Conservation (phyloP, 345 rosid species). For the Salix udensis region DNA sequence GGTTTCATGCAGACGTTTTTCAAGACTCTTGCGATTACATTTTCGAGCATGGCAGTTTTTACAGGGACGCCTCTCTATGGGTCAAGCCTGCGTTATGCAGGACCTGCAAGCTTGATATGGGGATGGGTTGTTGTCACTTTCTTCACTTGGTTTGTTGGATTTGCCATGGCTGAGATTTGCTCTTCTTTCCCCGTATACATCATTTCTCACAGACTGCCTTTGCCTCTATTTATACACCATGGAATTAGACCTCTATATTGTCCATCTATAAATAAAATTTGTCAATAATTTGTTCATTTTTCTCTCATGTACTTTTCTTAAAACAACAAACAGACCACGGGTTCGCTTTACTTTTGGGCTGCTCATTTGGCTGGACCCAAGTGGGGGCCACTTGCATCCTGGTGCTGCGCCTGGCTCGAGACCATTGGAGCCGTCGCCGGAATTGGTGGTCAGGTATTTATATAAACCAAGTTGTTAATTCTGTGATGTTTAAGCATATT, state of each 20-base stretch:
- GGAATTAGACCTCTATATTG: too few species aligned
- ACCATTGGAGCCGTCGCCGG: constrained; percentile 58
- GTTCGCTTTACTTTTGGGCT: constrained; percentile 74
- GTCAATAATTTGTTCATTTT: too few species aligned
- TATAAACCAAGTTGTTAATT: too few species aligned
- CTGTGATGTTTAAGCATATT: too few species aligned
- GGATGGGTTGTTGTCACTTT: constrained; percentile 63
- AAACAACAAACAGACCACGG: constrained; percentile 45
- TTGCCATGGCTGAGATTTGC: constrained; percentile 69
- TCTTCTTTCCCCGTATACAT: constrained; percentile 56
- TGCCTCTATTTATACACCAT: too few species aligned
- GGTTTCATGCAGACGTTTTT: constrained; percentile 42
- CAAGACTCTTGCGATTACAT: constrained; percentile 59
- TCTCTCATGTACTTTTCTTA: not conserved
- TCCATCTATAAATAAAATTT: too few species aligned
- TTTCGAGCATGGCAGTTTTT: constrained; percentile 62
- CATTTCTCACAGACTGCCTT: too few species aligned
- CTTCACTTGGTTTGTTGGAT: constrained; percentile 64
- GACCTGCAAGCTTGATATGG: constrained; percentile 61
- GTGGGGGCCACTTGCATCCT: constrained; percentile 65
- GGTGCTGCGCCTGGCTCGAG: constrained; percentile 76
- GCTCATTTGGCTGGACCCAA: constrained; percentile 61
- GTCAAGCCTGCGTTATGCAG: constrained; percentile 55
- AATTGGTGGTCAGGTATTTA: constrained; percentile 52
- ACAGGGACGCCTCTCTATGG: constrained; percentile 61